Evolutionary conservation across 176 grass and related monocot species (phyloP), one percentile per base, ranked within the genome.

Genomic region (Areca catechu): DNA sequence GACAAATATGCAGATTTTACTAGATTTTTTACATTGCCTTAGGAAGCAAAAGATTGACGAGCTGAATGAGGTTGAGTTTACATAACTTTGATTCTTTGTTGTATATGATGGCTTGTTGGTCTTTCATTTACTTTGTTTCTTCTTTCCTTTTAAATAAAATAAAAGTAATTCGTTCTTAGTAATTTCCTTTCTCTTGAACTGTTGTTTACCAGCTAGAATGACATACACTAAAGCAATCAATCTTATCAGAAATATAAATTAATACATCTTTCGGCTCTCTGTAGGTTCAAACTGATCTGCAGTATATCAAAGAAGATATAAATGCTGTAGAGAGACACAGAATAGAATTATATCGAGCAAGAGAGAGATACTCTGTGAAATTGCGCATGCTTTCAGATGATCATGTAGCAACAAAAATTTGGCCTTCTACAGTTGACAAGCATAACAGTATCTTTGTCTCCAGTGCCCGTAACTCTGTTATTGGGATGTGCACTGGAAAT

Each of bases 221-320:
- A 3, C 3, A 10, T 14, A 43, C 14, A 1, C 7, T 3, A 43
- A 43, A 43, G 34, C 34, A 12, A 43, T 43, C 34, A 12, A 43
- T 43, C 7, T 43, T 43, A 12, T 43, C 34, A 43, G 34, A 43
- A 43, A 43, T 43, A 43, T 43, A 43, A 43, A 43, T 43, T 43
- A 43, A 43, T 14, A 43, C 34, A 43, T 43, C 14, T 57, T 48
- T 48, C 53, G 57, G 62, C 57, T 53, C 25, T 49, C 14, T 43
- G 56, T 79, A 98, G 94, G 89, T 98, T 66, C 94, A 98, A 85
- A 93, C 73, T 88, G 88, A 98, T 59, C 70, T 98, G 48, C 94
- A 98, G 27, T 98, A 85, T 66, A 92, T 98, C 67, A 98, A 98
- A 86, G 94, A 98, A 67, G 94, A 98, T 80, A 89, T 98, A 83